Percentiles rank a stretch among this genome's conserved stretches.
phyloP scores from a whole-genome alignment of 371 early-diverging fungal species.

The Dinochytrium kinnereticum region DNA sequence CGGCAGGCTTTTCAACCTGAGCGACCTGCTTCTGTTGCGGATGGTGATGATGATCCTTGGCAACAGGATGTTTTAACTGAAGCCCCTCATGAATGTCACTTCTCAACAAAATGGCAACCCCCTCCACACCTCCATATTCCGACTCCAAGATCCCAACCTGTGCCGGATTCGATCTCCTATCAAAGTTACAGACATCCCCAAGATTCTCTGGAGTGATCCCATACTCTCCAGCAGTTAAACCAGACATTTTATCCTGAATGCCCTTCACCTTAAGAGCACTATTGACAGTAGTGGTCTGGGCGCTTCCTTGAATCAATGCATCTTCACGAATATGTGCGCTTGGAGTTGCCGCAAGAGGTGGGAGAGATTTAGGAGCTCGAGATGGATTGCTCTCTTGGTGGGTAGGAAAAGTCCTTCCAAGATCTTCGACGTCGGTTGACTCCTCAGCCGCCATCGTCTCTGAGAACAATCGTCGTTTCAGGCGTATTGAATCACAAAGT shows the following conservation, averaged over 20 bases:
- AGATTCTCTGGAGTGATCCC: constrained; percentile 48
- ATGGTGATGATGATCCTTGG: background rate
- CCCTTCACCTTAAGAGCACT: background rate
- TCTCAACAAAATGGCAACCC: constrained; percentile 40
- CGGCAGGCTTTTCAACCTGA: background rate
- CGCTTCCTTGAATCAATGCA: no score
- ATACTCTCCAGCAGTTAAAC: constrained; percentile 8
- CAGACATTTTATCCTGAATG: background rate
- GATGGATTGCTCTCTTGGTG: background rate
- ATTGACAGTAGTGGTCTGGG: background rate
- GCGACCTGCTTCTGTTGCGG: background rate
- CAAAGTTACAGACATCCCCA: constrained; percentile 48
- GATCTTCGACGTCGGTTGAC: no score
- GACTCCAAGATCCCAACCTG: constrained; percentile 39
- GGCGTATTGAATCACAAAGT: no score
- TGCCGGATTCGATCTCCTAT: constrained; percentile 39
- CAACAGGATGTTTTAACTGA: constrained; percentile 17
- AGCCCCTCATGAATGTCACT: constrained; percentile 44
- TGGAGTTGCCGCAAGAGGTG: background rate
- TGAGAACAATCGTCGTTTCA: no score
- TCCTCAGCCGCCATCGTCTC: no score
- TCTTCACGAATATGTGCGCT: no score
- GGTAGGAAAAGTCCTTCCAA: background rate
- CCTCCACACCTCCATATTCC: constrained; percentile 50
- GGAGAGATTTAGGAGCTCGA: background rate